Conservation (phyloP, 257 asterid species). For the Solanum pimpinellifolium region DNA sequence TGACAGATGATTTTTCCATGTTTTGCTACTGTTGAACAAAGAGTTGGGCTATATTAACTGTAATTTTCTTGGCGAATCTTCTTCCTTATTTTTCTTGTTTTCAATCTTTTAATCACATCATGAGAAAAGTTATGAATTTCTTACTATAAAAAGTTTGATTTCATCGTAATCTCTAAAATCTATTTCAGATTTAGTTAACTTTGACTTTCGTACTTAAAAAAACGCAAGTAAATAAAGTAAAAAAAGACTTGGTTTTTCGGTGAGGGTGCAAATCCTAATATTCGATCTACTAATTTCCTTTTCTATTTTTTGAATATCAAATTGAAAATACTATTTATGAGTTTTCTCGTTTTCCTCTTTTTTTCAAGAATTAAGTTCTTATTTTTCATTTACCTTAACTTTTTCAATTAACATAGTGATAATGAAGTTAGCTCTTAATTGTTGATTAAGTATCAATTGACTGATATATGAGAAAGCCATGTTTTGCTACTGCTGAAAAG, state of each 20-base stretch:
- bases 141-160: neutral
- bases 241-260: neutral
- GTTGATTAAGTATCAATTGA: neutral
- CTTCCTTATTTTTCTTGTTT: neutral
- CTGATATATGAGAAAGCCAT: neutral
- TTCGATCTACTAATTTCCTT: neutral
- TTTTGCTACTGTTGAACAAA: neutral
- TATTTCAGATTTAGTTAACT: neutral
- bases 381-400: neutral
- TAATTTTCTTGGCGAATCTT: neutral
- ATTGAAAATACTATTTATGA: neutral
- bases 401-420: no score
- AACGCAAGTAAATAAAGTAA: neutral
- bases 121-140: neutral
- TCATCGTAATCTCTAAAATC: neutral
- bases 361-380: neutral
- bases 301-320: neutral
- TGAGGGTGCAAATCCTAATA: neutral
- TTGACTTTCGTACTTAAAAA: neutral
- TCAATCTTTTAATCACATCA: neutral
- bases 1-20: neutral
- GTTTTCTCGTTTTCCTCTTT: neutral
- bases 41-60: neutral
- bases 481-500: neutral
- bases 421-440: no score